Conservation (phyloP, 2,329 filamentous ascomycete species). For the Hypoxylon sp. region DNA sequence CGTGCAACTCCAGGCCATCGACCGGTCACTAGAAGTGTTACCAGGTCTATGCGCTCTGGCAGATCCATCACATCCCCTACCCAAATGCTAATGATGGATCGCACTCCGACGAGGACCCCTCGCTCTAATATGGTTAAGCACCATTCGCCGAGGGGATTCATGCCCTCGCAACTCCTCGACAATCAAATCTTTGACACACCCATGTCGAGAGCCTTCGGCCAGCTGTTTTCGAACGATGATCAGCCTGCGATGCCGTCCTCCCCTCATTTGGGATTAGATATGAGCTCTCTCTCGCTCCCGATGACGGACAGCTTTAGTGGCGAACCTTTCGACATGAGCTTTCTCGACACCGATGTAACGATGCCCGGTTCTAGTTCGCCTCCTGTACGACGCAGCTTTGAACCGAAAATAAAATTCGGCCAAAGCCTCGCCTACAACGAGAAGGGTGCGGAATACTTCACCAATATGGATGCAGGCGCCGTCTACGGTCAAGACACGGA, state of each 20-base stretch:
- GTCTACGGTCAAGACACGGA: not conserved
- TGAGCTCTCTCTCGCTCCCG: slow-evolving; percentile 57
- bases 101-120: slow-evolving; percentile 62
- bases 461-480: not conserved
- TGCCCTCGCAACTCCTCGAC: slow-evolving; percentile 45
- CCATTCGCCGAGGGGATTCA: slow-evolving; percentile 56
- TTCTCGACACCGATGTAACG: slow-evolving; percentile 61
- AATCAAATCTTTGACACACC: slow-evolving; percentile 41
- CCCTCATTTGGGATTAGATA: slow-evolving; percentile 58
- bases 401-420: slow-evolving; percentile 42
- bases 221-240: slow-evolving; percentile 70
- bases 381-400: slow-evolving; percentile 51
- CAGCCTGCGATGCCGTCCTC: slow-evolving; percentile 58
- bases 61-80: slow-evolving; percentile 60
- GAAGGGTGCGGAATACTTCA: slow-evolving; percentile 9
- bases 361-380: slow-evolving; percentile 62
- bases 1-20: slow-evolving; percentile 72
- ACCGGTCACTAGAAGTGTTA: slow-evolving; percentile 71
- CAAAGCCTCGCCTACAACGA: slow-evolving; percentile 37
- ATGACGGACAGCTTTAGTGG: slow-evolving; percentile 51
- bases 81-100: slow-evolving; percentile 57
- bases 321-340: slow-evolving; percentile 61
- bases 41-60: slow-evolving; percentile 65
- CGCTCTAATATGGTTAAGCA: slow-evolving; percentile 51
- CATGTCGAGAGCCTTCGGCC: slow-evolving; percentile 62